Conservation (phyloP, 345 rosid species). For the Turnera subulata region DNA sequence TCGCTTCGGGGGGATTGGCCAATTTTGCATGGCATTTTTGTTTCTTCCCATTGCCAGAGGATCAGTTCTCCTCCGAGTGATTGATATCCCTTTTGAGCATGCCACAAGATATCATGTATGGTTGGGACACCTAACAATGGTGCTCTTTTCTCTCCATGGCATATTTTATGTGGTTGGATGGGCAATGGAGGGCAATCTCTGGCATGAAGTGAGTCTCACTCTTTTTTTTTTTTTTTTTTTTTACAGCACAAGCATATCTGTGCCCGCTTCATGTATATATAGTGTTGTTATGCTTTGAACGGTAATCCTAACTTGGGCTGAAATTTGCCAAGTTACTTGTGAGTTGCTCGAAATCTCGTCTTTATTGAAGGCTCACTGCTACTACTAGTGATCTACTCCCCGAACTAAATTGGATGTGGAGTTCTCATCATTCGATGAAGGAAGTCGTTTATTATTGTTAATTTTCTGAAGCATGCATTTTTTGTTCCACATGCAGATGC, state of each 20-base stretch:
- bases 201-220: slow-evolving; percentile 45
- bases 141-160: slow-evolving; percentile 76
- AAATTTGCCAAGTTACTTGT: too few species aligned
- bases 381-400: too few species aligned
- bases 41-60: slow-evolving; percentile 88
- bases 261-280: too few species aligned
- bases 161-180: slow-evolving; percentile 53
- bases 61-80: slow-evolving; percentile 70
- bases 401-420: too few species aligned
- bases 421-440: too few species aligned
- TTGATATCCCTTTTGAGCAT: slow-evolving; percentile 87
- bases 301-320: too few species aligned
- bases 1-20: slow-evolving; percentile 66
- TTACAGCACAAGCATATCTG: too few species aligned
- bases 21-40: slow-evolving; percentile 60
- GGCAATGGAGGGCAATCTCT: slow-evolving; percentile 53
- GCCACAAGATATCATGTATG: slow-evolving; percentile 88
- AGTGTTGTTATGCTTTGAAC: too few species aligned
- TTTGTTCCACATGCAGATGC: slow-evolving; percentile 39
- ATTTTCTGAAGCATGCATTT: slow-evolving; percentile 4
- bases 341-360: too few species aligned
- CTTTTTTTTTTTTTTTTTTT: too few species aligned
- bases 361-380: too few species aligned
- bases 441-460: too few species aligned
- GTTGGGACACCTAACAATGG: slow-evolving; percentile 87